phyloP scores from a whole-genome alignment of 306 rosid species.

The Lupinus albus region DNA sequence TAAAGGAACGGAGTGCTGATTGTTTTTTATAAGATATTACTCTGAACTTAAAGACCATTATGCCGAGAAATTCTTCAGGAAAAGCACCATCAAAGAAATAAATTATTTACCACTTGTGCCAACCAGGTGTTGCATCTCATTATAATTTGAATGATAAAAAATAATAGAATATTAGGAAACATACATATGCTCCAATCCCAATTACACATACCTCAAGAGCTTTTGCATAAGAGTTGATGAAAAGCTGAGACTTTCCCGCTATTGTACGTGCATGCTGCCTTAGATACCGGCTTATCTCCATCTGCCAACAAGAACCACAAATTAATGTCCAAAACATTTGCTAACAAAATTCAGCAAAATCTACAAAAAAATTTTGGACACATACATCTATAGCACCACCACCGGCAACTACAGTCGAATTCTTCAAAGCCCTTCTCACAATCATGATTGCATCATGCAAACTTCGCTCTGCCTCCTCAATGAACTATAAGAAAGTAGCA shows the following conservation, averaged over 20 bases:
- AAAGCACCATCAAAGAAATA: neutral
- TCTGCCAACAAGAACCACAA: conserved; percentile 58
- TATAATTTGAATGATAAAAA: conserved; percentile 24
- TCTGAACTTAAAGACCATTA: neutral
- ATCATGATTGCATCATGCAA: conserved; percentile 99
- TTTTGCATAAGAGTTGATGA: conserved; percentile 93
- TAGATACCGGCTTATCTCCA: conserved; percentile 94
- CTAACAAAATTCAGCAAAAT: neutral
- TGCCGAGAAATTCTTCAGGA: neutral
- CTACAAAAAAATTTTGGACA: conserved; percentile 31
- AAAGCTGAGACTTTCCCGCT: conserved; percentile 90
- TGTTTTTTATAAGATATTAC: neutral
- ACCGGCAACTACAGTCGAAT: conserved; percentile 97
- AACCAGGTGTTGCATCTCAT: conserved; percentile 2
- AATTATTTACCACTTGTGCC: neutral
- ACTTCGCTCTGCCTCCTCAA: conserved; percentile 99
- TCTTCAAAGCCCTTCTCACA: conserved; percentile 94
- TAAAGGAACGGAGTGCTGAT: neutral
- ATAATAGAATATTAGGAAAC: conserved; percentile 1
- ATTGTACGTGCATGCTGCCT: conserved; percentile 93
- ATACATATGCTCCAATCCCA: neutral
- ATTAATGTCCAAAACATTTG: conserved; percentile 2
- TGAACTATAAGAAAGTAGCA: conserved; percentile 63
- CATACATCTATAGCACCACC: conserved; percentile 99
- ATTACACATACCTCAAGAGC: conserved; percentile 79